Evolutionary conservation across 768 basidiomycete species (phyloP).

Genomic region (Russula brevipes): DNA sequence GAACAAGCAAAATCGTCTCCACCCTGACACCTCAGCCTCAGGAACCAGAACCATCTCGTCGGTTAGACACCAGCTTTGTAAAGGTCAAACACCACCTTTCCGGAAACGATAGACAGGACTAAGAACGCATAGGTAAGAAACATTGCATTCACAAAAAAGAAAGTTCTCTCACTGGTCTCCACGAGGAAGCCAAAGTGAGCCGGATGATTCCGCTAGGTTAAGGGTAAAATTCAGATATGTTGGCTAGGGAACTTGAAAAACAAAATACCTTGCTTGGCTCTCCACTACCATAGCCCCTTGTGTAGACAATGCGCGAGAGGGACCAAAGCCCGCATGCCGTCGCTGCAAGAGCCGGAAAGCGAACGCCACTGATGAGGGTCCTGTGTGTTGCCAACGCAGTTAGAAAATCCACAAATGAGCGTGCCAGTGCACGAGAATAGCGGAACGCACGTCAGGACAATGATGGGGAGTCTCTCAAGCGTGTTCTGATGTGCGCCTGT

Average conservation of each 20-base stretch:
- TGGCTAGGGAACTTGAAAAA: not conserved
- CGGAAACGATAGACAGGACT: conserved; percentile 3
- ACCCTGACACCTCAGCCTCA: not conserved
- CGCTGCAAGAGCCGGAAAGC: conserved; percentile 40
- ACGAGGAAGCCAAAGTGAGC: not conserved
- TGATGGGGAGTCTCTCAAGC: conserved; percentile 34
- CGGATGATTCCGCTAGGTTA: not conserved
- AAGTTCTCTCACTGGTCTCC: not conserved
- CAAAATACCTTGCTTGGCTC: conserved; percentile 37
- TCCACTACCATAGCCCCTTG: conserved; percentile 43
- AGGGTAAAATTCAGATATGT: not conserved
- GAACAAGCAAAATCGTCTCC: too few relatives aligned
- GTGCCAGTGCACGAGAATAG: not conserved
- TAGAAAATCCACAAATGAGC: not conserved
- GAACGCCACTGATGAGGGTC: conserved; percentile 40
- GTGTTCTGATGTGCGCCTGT: conserved; percentile 65
- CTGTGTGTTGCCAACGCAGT: conserved; percentile 25
- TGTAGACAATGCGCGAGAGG: conserved; percentile 42
- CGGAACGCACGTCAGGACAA: conserved; percentile 27
- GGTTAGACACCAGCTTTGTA: conserved; percentile 14
- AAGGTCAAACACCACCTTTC: conserved; percentile 13
- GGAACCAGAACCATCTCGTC: not conserved
- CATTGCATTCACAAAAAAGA: too few relatives aligned
- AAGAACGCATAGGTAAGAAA: not conserved
- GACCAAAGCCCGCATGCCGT: conserved; percentile 38